A percentile compares a stretch with the other conserved stretches of the same genome.
Evolutionary conservation across 306 rosid species (phyloP).

Genomic region (Oxytropis ochrocephala): DNA sequence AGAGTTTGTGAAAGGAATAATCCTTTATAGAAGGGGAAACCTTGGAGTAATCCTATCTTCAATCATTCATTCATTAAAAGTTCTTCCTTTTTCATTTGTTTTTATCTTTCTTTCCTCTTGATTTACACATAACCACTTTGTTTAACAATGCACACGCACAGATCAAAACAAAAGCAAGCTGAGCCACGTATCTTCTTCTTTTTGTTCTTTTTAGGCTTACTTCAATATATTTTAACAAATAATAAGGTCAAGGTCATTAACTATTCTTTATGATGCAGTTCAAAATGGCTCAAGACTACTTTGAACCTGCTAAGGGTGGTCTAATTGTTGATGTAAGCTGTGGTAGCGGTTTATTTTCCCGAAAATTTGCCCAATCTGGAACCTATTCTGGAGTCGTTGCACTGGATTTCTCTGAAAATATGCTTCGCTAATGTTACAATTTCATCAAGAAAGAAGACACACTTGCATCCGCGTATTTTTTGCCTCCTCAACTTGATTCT

Average conservation of each 20-base stretch:
- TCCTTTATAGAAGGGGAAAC: not conserved
- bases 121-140: not conserved
- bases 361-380: conserved; percentile 74
- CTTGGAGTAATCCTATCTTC: not conserved
- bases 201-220: too few species aligned
- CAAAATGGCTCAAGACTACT: conserved; percentile 83
- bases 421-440: conserved; percentile 83
- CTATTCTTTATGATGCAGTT: conserved; percentile 46
- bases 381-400: conserved; percentile 68
- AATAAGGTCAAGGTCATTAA: not conserved
- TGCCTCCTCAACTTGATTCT: not conserved
- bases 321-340: conserved; percentile 82
- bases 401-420: conserved; percentile 89
- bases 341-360: conserved; percentile 87
- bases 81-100: not conserved
- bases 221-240: not conserved
- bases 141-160: not conserved
- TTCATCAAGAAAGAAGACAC: conserved; percentile 66
- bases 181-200: not conserved
- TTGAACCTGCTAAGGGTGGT: conserved; percentile 69
- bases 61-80: not conserved
- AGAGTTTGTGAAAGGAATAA: not conserved
- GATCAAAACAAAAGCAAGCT: not conserved
- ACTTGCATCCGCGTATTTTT: conserved; percentile 44
- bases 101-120: not conserved